These are phyloP conservation scores for Paracorniculantispora psalliotae DNA, from an alignment of 2,329 filamentous ascomycete genomes.

Conservation along the genomic window DNA sequence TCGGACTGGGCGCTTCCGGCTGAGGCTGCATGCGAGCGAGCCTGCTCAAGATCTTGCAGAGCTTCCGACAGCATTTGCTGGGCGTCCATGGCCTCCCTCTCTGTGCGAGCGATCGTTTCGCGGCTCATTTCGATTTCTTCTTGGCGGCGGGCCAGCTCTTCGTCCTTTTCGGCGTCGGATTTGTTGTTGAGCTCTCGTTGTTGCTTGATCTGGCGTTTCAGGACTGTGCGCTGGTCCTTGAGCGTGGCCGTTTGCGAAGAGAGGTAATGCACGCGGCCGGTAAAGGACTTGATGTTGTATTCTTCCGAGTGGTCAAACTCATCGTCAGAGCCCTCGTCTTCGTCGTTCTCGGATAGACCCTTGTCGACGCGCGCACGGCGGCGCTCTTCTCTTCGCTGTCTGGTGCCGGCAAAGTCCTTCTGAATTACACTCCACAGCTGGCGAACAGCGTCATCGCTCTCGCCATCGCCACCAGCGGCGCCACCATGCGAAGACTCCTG, in stretches of 20 bases:
- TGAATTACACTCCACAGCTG: constrained; percentile 55
- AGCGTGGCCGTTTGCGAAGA: constrained; percentile 71
- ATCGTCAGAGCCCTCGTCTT: constrained; percentile 51
- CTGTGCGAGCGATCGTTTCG: constrained; percentile 30
- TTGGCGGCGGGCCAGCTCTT: constrained; percentile 54
- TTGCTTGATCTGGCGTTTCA: constrained; percentile 90
- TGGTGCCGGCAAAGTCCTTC: constrained; percentile 46
- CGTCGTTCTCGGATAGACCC: constrained; percentile 53
- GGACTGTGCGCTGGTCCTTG: constrained; percentile 81
- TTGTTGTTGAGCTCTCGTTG: constrained; percentile 89
- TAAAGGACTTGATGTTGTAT: constrained; percentile 73
- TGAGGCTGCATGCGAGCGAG: constrained; percentile 22
- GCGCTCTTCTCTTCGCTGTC: constrained; percentile 49
- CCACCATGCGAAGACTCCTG: constrained; percentile 37
- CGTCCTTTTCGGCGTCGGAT: constrained; percentile 67
- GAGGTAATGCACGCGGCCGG: constrained; percentile 71
- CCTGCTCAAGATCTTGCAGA: constrained; percentile 42
- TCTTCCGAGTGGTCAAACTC: constrained; percentile 51
- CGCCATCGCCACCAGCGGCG: constrained; percentile 34
- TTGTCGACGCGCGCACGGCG: constrained; percentile 50
- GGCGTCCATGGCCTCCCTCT: constrained; percentile 33
- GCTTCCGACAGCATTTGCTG: constrained; percentile 47
- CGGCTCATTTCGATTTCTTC: constrained; percentile 48
- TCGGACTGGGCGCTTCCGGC: constrained; percentile 24
- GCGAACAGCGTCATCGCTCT: constrained; percentile 51